A percentile compares a stretch with the other conserved stretches of the same genome.
Conservation (phyloP, 805 yeast species). For the Zygosaccharomyces bisporus region DNA sequence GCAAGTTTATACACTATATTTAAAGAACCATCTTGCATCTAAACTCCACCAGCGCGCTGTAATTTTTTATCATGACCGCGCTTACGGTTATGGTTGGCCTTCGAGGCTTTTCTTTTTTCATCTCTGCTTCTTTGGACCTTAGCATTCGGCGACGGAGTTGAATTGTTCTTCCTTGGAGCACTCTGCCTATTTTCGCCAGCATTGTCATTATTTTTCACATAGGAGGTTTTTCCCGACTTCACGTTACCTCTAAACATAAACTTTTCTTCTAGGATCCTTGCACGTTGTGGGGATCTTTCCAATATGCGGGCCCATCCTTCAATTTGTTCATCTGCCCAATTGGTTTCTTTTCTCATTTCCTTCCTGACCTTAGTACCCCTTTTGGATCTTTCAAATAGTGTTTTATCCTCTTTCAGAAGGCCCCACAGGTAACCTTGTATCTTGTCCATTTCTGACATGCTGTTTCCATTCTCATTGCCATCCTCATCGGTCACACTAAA, state of each 20-base stretch:
- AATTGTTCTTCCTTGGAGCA: slow-evolving; percentile 1
- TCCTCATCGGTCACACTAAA: slow-evolving; percentile 16
- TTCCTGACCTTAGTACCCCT: slow-evolving; percentile 53
- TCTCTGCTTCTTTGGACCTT: slow-evolving; percentile 40
- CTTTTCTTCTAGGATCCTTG: slow-evolving; percentile 58
- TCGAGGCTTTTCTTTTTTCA: slow-evolving; percentile 52
- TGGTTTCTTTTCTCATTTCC: slow-evolving; percentile 47
- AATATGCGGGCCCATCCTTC: slow-evolving; percentile 91
- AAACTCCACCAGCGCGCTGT: slow-evolving; percentile 17
- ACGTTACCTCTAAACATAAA: slow-evolving; percentile 47
- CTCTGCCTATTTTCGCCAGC: slow-evolving; percentile 1
- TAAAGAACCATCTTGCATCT: neutral
- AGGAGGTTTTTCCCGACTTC: slow-evolving; percentile 32
- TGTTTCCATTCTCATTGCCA: slow-evolving; percentile 17
- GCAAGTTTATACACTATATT: neutral
- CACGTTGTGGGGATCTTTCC: slow-evolving; percentile 58
- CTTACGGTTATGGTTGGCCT: slow-evolving; percentile 65
- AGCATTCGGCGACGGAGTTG: slow-evolving; percentile 1
- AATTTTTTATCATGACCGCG: slow-evolving; percentile 57
- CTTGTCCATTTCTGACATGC: slow-evolving; percentile 36
- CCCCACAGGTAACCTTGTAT: slow-evolving; percentile 57
- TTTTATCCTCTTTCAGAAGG: slow-evolving; percentile 48
- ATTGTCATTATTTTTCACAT: slow-evolving; percentile 28
- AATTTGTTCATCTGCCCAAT: slow-evolving; percentile 85
- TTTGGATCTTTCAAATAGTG: slow-evolving; percentile 43